Evolutionary conservation across 768 basidiomycete species (phyloP).

Genomic region (Suillus brevipes): DNA sequence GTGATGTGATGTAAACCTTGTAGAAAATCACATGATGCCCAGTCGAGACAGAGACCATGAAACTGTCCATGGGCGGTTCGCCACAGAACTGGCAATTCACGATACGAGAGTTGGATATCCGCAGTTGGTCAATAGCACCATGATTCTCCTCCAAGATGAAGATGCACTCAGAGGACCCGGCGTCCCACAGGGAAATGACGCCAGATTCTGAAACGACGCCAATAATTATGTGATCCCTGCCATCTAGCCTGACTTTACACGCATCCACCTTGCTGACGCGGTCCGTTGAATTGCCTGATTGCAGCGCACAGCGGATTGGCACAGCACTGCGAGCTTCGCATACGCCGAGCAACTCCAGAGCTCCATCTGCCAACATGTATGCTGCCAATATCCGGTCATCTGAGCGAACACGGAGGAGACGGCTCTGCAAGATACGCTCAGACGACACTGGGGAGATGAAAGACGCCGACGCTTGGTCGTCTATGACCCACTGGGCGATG

Average conservation of each 20-base stretch:
- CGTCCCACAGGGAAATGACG: conserved; percentile 76
- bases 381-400: conserved; percentile 51
- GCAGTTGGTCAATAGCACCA: conserved; percentile 60
- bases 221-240: conserved; percentile 52
- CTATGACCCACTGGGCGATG: conserved; percentile 51
- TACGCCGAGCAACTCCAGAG: conserved; percentile 60
- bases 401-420: conserved; percentile 48
- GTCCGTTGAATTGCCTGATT: conserved; percentile 60
- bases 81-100: conserved; percentile 72
- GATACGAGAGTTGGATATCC: conserved; percentile 52
- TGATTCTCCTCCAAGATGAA: conserved; percentile 58
- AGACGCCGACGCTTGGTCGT: conserved; percentile 22
- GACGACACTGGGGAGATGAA: conserved; percentile 47
- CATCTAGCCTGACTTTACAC: conserved; percentile 52
- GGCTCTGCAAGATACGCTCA: conserved; percentile 45
- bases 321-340: conserved; percentile 44
- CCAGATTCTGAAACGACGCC: conserved; percentile 66
- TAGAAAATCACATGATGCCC: conserved; percentile 64
- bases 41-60: conserved; percentile 67
- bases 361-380: conserved; percentile 66
- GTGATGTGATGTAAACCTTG: conserved; percentile 58
- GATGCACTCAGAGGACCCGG: conserved; percentile 60
- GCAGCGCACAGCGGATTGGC: conserved; percentile 48
- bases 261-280: conserved; percentile 53
- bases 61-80: conserved; percentile 62